Evolutionary conservation across 352 stramenopile species (phyloP).

Genomic region (Phytophthora palmivora): DNA sequence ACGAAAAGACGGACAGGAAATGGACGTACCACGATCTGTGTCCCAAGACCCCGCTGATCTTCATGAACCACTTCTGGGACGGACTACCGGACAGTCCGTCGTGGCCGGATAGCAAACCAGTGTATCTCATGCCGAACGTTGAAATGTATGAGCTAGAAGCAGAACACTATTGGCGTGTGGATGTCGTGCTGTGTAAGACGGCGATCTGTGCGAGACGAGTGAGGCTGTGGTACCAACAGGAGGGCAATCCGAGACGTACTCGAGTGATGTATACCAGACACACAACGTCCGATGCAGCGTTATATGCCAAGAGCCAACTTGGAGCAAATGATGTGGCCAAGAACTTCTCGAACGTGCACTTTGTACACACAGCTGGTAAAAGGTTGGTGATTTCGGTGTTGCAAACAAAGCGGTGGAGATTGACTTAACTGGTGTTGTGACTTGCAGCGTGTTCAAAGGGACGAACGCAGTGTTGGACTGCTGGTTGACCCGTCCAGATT

Average conservation of each 20-base stretch:
- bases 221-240: conserved; percentile 55
- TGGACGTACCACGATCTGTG: conserved; percentile 66
- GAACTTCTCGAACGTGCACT: conserved; percentile 45
- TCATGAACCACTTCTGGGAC: conserved; percentile 73
- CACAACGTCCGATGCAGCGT: conserved; percentile 48
- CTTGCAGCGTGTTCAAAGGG: conserved; percentile 45
- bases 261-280: conserved; percentile 55
- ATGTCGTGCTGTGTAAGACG: conserved; percentile 69
- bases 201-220: conserved; percentile 50
- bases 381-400: conserved; percentile 24
- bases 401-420: conserved; percentile 3
- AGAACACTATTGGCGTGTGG: conserved; percentile 48
- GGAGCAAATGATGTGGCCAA: conserved; percentile 17
- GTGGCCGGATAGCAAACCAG: conserved; percentile 46
- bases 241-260: conserved; percentile 53
- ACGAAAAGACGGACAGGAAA: conserved; percentile 34
- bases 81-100: conserved; percentile 22
- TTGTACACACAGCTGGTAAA: conserved; percentile 47
- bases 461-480: conserved; percentile 60
- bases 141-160: conserved; percentile 63
- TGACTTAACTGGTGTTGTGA: conserved; percentile 10
- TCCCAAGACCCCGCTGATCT: conserved; percentile 53
- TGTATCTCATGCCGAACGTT: conserved; percentile 64
- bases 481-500: conserved; percentile 47
- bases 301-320: conserved; percentile 33